A percentile compares a stretch with the other conserved stretches of the same genome.
Evolutionary conservation across 371 early-diverging fungal species (phyloP).

Genomic region (Mucor mucedo): DNA sequence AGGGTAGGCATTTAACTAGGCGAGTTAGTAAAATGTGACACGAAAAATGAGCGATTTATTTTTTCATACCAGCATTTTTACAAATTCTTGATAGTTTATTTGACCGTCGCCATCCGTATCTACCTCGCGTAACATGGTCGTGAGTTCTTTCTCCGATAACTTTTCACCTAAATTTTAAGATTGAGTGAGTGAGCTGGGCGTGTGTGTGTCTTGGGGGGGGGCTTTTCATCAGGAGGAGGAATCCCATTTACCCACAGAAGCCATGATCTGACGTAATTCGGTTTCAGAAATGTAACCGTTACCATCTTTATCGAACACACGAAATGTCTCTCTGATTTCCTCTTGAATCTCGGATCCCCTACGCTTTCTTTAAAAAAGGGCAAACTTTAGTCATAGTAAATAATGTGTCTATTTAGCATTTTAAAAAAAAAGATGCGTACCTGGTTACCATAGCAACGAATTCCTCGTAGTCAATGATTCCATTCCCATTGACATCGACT

Average conservation of each 20-base stretch:
- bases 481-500: conserved; percentile 90
- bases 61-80: conserved; percentile 78
- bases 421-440: conserved; percentile 42
- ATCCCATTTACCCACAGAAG: conserved; percentile 5
- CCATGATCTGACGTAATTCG: conserved; percentile 75
- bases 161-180: conserved; percentile 60
- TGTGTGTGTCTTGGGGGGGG: too few relatives aligned
- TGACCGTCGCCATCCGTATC: conserved; percentile 85
- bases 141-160: conserved; percentile 78
- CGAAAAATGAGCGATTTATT: conserved; percentile 10
- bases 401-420: too few relatives aligned
- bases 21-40: neutral
- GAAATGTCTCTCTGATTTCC: conserved; percentile 33
- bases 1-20: neutral
- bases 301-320: conserved; percentile 39
- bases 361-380: conserved; percentile 1
- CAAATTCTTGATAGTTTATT: conserved; percentile 92
- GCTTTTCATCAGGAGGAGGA: neutral
- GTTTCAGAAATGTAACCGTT: conserved; percentile 68
- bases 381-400: too few relatives aligned
- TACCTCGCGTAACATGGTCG: conserved; percentile 84
- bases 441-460: conserved; percentile 90
- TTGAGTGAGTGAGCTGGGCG: too few relatives aligned
- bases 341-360: conserved; percentile 15
- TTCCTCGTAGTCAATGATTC: conserved; percentile 90